A percentile compares a stretch with the other conserved stretches of the same genome.
Conservation (phyloP, 805 yeast species). For the Metschnikowia noctiluminum region DNA sequence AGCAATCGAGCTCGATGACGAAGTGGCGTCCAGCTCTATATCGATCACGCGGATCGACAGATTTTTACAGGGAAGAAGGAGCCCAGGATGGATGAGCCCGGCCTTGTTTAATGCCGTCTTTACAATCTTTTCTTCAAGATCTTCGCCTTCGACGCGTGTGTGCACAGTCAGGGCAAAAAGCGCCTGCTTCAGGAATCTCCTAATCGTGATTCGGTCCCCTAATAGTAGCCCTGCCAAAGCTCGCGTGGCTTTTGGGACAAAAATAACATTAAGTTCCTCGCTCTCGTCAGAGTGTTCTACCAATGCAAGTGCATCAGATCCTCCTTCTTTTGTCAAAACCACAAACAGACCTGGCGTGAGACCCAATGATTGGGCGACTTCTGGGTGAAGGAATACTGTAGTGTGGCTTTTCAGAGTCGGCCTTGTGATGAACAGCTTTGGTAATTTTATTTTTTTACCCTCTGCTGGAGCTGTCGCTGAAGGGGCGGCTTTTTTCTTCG, state of each 20-base stretch:
- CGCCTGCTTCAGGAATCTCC: constrained; percentile 40
- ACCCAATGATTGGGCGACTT: constrained; percentile 46
- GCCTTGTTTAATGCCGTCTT: constrained; percentile 47
- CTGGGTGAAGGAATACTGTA: constrained; percentile 42
- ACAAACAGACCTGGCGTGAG: constrained; percentile 45
- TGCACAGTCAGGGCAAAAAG: constrained; percentile 34
- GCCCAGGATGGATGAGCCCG: constrained; percentile 62
- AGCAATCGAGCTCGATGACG: constrained; percentile 13
- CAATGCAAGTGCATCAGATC: constrained; percentile 38
- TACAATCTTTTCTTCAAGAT: constrained; percentile 26
- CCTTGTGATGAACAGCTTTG: constrained; percentile 39
- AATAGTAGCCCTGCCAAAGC: constrained; percentile 40
- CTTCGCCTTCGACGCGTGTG: constrained; percentile 6
- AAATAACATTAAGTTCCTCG: constrained; percentile 32
- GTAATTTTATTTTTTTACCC: constrained; percentile 36
- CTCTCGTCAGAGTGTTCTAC: constrained; percentile 34
- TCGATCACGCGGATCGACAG: constrained; percentile 27
- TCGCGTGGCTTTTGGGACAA: constrained; percentile 26
- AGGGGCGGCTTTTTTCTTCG: constrained; percentile 25
- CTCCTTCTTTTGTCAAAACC: constrained; percentile 43
- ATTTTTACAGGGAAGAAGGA: constrained; percentile 24
- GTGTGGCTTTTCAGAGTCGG: constrained; percentile 24
- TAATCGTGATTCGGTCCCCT: constrained; percentile 47
- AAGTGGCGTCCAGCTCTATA: constrained; percentile 20
- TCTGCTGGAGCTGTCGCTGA: constrained; percentile 19